Evolutionary conservation across 78 protist genomes (phyloP).

Genomic region (Protostelium mycophagum): DNA sequence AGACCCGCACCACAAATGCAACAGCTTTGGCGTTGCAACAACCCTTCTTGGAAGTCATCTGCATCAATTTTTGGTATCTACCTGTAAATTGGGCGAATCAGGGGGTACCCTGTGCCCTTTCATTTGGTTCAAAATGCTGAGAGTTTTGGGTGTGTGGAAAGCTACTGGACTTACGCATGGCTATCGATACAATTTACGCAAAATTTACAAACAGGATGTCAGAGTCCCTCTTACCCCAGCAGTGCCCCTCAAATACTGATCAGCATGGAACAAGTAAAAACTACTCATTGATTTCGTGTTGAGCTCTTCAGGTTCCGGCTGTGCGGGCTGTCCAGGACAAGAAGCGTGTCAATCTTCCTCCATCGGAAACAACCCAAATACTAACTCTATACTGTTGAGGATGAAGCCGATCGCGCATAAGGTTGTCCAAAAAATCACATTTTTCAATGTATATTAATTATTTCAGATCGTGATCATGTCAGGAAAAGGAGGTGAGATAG

Average conservation of each 20-base stretch:
- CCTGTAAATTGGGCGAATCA: no score
- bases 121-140: no score
- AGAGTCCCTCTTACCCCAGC: neutral
- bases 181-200: no score
- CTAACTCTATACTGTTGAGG: neutral
- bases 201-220: no score
- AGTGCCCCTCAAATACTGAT: neutral
- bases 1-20: no score
- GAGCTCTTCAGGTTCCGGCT: slow-evolving; percentile 41
- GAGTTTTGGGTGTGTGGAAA: no score
- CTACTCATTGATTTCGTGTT: neutral
- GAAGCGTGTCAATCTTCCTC: slow-evolving; percentile 69
- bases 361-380: slow-evolving; percentile 26
- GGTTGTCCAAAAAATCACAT: slow-evolving; percentile 26
- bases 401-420: neutral
- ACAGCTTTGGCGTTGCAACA: no score
- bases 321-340: slow-evolving; percentile 92
- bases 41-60: no score
- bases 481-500: slow-evolving; percentile 96
- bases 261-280: neutral
- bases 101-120: no score
- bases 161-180: no score
- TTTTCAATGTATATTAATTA: slow-evolving; percentile 19
- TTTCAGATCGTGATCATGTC: slow-evolving; percentile 88
- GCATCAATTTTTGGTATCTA: no score